Evolutionary conservation across 352 stramenopile species (phyloP).

Genomic region (Thalassiosira sp.): DNA sequence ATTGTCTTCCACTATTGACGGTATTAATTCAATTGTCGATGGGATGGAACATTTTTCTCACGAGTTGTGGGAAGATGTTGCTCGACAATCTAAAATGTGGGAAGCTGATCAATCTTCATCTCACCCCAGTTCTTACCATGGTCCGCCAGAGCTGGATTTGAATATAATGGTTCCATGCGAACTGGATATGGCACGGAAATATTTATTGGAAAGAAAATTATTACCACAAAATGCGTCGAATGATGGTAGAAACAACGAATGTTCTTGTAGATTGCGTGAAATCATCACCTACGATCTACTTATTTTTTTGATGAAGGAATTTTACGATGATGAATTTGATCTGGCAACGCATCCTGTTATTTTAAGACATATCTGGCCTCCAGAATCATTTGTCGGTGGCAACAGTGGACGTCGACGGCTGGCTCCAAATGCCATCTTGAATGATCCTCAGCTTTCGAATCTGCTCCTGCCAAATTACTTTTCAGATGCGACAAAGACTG

Average conservation of each 20-base stretch:
- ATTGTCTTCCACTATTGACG: no score
- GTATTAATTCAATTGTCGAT: constrained; percentile 21
- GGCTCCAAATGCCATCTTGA: constrained; percentile 50
- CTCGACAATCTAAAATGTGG: constrained; percentile 4
- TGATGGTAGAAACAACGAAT: neutral
- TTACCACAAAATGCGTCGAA: neutral
- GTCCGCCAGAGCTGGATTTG: constrained; percentile 36
- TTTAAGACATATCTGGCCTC: constrained; percentile 40
- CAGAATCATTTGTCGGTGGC: constrained; percentile 15
- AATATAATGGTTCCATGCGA: constrained; percentile 29
- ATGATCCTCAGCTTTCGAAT: constrained; percentile 45
- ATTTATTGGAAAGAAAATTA: constrained; percentile 13
- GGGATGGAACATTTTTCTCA: constrained; percentile 33
- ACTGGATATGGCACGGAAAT: neutral
- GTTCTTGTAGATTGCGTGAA: constrained; percentile 36
- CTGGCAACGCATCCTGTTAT: constrained; percentile 44
- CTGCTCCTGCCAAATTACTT: constrained; percentile 63
- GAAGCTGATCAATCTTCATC: constrained; percentile 4
- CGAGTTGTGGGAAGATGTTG: constrained; percentile 32
- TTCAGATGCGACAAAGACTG: constrained; percentile 36
- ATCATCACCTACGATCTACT: constrained; percentile 37
- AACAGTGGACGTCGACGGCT: constrained; percentile 40
- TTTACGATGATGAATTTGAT: constrained; percentile 33
- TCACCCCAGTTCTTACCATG: neutral
- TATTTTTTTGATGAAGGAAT: constrained; percentile 21